Conservation (phyloP, 2,329 filamentous ascomycete genomes). For the Penicillium aurantiogriseum region DNA sequence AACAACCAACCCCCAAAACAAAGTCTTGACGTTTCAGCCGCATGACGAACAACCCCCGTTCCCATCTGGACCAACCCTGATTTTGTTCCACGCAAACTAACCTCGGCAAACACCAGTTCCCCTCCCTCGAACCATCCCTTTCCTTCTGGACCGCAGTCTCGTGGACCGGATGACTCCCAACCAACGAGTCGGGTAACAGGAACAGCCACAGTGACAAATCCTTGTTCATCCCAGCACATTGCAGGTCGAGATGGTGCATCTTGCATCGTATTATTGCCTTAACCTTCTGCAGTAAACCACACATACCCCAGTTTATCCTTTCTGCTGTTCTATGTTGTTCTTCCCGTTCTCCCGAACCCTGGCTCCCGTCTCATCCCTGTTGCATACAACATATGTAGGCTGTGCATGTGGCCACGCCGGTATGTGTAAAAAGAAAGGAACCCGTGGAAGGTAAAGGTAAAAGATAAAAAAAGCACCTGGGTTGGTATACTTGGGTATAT, state of each 20-base stretch:
- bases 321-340: neutral
- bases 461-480: neutral
- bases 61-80: constrained; percentile 4
- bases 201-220: constrained; percentile 2
- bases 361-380: neutral
- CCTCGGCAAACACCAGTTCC: constrained; percentile 7
- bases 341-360: neutral
- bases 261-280: neutral
- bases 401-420: neutral
- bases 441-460: neutral
- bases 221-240: neutral
- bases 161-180: constrained; percentile 9
- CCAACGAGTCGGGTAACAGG: constrained; percentile 1
- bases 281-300: neutral
- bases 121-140: neutral
- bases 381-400: neutral
- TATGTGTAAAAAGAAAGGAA: neutral
- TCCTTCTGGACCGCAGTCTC: constrained; percentile 9
- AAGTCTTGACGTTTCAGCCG: constrained; percentile 8
- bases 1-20: neutral
- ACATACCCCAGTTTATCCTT: too few species aligned
- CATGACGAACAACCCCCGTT: constrained; percentile 1
- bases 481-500: neutral
- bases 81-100: neutral
- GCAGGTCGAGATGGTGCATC: neutral